Conservation (phyloP, 2,329 filamentous ascomycete genomes). For the Ceratocystis cubensis region DNA sequence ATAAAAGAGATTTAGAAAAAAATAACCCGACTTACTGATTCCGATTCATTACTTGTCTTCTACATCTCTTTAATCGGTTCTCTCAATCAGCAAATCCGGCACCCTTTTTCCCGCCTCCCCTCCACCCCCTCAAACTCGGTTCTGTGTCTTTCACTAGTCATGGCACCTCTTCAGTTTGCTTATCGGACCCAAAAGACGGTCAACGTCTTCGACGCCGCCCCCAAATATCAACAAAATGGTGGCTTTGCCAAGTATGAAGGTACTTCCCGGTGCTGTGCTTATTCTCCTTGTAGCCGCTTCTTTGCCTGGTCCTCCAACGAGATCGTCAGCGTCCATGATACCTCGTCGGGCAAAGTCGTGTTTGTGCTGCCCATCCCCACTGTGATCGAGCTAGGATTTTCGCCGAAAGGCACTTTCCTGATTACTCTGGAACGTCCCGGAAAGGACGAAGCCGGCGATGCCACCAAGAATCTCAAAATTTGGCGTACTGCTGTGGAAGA, state of each 20-base stretch:
- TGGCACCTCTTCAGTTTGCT: constrained; percentile 92
- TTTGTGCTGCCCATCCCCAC: constrained; percentile 65
- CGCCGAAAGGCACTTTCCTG: constrained; percentile 78
- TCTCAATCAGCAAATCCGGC: neutral
- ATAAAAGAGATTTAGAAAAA: constrained; percentile 9
- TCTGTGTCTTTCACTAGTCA: constrained; percentile 86
- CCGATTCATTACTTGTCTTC: neutral
- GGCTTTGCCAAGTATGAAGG: constrained; percentile 83
- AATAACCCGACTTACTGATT: constrained; percentile 5
- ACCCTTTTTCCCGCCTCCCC: neutral
- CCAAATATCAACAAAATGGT: constrained; percentile 70
- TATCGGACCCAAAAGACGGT: constrained; percentile 96
- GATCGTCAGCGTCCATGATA: constrained; percentile 72
- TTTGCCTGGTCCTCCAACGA: constrained; percentile 90
- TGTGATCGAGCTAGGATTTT: constrained; percentile 91
- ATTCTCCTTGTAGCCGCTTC: constrained; percentile 86
- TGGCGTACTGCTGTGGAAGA: constrained; percentile 69
- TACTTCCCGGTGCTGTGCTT: constrained; percentile 85
- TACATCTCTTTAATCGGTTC: constrained; percentile 4
- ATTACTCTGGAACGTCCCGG: constrained; percentile 92
- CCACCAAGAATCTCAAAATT: constrained; percentile 67
- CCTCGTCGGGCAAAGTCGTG: constrained; percentile 60
- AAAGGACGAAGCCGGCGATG: constrained; percentile 59
- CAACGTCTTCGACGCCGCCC: constrained; percentile 82
- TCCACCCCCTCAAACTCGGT: constrained; percentile 23